Conservation (phyloP, 352 stramenopile species). For the Phytophthora citricola region DNA sequence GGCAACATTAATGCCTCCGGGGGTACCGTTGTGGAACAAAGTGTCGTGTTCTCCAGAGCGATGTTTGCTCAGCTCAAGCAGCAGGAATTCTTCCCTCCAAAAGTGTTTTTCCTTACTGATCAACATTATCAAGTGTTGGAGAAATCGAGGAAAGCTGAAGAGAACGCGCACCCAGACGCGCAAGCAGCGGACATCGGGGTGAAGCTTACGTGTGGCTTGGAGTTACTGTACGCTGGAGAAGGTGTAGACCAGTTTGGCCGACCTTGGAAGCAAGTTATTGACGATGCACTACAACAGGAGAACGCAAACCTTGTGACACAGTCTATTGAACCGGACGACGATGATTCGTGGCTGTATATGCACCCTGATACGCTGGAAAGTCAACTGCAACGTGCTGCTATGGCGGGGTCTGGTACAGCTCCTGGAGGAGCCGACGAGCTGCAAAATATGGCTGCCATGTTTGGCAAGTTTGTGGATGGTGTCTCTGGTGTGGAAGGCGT, state of each 20-base stretch:
- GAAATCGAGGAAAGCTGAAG: slow-evolving; percentile 11
- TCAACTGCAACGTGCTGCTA: slow-evolving; percentile 50
- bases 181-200: slow-evolving; percentile 71
- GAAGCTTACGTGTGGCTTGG: slow-evolving; percentile 79
- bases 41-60: slow-evolving; percentile 77
- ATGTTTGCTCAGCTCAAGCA: slow-evolving; percentile 88
- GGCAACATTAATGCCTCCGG: slow-evolving; percentile 47
- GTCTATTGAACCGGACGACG: slow-evolving; percentile 50
- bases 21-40: slow-evolving; percentile 27
- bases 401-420: slow-evolving; percentile 1
- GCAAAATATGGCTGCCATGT: slow-evolving; percentile 76
- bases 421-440: slow-evolving; percentile 65
- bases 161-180: slow-evolving; percentile 24
- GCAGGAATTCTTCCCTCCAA: slow-evolving; percentile 74
- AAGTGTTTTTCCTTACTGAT: slow-evolving; percentile 49
- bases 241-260: slow-evolving; percentile 51
- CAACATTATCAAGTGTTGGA: slow-evolving; percentile 27
- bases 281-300: slow-evolving; percentile 30
- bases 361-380: slow-evolving; percentile 79
- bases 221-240: slow-evolving; percentile 66
- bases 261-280: slow-evolving; percentile 49
- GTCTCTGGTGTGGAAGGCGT: slow-evolving; percentile 77
- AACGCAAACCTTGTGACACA: slow-evolving; percentile 1
- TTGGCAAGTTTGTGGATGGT: slow-evolving; percentile 73
- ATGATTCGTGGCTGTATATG: slow-evolving; percentile 84